A percentile compares a stretch with the other conserved stretches of the same genome.
These are phyloP conservation scores for Trifolium fragiferum DNA, from an alignment of 306 rosid species.

Conservation along the genomic window DNA sequence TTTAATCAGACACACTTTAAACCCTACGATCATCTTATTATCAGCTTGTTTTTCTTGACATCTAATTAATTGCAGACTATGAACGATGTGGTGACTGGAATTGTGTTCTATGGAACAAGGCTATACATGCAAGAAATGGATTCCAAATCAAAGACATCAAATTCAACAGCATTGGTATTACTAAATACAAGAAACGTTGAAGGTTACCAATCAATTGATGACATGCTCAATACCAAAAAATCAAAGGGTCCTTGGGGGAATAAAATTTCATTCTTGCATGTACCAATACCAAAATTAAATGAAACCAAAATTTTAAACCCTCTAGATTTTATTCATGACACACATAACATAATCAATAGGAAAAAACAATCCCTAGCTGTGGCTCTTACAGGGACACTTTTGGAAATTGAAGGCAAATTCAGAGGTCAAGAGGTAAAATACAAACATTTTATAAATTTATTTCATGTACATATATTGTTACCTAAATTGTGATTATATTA, in stretches of 20 bases:
- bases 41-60: not conserved
- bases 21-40: too few species aligned
- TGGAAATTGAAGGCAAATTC: conserved; percentile 53
- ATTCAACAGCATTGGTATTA: conserved; percentile 58
- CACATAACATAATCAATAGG: conserved; percentile 51
- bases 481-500: too few species aligned
- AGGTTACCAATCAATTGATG: conserved; percentile 57
- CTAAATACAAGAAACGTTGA: conserved; percentile 61
- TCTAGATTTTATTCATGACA: conserved; percentile 52
- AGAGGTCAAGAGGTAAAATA: conserved; percentile 57
- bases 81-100: conserved; percentile 62
- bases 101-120: conserved; percentile 53
- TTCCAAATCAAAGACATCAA: conserved; percentile 47
- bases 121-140: conserved; percentile 57
- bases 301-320: conserved; percentile 44
- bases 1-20: too few species aligned
- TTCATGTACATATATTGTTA: too few species aligned
- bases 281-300: conserved; percentile 54
- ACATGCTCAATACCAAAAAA: conserved; percentile 53
- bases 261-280: conserved; percentile 51
- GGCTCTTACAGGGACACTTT: conserved; percentile 44
- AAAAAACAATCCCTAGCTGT: conserved; percentile 56
- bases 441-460: not conserved
- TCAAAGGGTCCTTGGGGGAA: conserved; percentile 65
- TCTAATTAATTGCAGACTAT: conserved; percentile 48